Conservation (phyloP, 768 basidiomycete species). For the Lactifluus echinatus region DNA sequence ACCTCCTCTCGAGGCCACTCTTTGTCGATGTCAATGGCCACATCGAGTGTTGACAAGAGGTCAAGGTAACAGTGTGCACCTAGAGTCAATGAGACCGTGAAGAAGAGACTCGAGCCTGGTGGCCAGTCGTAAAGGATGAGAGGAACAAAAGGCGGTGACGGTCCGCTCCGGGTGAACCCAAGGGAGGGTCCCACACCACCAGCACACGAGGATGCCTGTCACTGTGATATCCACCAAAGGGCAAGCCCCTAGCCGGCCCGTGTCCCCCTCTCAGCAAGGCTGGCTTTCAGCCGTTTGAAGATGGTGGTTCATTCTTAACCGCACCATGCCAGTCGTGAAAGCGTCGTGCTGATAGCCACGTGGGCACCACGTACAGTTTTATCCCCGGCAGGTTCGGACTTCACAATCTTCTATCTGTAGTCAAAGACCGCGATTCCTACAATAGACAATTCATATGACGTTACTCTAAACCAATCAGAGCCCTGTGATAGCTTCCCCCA, state of each 20-base stretch:
- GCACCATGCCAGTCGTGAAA: not conserved
- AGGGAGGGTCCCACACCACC: not conserved
- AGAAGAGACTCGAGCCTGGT: not conserved
- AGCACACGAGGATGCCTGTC: slow-evolving; percentile 3
- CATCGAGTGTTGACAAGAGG: not conserved
- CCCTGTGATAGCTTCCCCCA: not conserved
- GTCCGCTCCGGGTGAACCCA: slow-evolving; percentile 5
- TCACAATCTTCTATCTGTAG: not conserved
- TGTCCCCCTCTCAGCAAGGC: not conserved
- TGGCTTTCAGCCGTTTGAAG: not conserved
- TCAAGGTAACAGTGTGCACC: slow-evolving; percentile 1
- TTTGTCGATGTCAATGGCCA: not conserved
- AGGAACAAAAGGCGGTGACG: slow-evolving; percentile 9
- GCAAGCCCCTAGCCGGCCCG: not conserved
- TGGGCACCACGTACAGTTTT: not conserved
- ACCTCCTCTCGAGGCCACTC: not conserved
- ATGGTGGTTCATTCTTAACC: slow-evolving; percentile 3
- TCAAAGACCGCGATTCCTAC: not conserved
- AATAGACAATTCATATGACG: not conserved
- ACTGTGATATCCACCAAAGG: slow-evolving; percentile 14
- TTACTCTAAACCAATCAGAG: not conserved
- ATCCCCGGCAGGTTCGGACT: slow-evolving; percentile 3
- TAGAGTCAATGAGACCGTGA: not conserved
- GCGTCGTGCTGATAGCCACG: not conserved
- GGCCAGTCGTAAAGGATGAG: slow-evolving; percentile 1